Conservation (phyloP, 2,329 filamentous ascomycete genomes). For the Microsporum canis region DNA sequence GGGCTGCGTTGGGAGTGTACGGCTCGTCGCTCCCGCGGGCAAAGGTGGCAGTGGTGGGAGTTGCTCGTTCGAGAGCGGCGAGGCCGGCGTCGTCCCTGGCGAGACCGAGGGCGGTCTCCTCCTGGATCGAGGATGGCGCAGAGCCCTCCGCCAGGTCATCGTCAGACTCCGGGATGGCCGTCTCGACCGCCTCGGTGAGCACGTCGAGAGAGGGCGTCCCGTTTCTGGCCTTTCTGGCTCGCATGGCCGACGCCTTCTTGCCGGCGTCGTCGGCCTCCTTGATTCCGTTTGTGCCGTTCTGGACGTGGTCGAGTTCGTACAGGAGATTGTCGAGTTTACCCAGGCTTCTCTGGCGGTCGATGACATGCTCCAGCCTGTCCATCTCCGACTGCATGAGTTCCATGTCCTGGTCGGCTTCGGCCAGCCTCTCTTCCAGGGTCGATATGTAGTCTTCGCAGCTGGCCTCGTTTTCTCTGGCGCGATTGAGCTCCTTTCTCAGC, state of each 20-base stretch:
- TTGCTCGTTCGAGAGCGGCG: constrained; percentile 26
- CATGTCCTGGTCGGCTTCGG: constrained; percentile 89
- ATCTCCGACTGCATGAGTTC: constrained; percentile 97
- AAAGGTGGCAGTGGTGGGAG: constrained; percentile 11
- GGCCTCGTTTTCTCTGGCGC: constrained; percentile 79
- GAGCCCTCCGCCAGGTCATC: constrained; percentile 29
- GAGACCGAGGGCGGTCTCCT: constrained; percentile 7
- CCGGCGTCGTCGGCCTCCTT: constrained; percentile 18
- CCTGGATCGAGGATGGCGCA: constrained; percentile 13
- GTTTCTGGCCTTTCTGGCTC: constrained; percentile 18
- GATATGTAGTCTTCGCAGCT: constrained; percentile 95
- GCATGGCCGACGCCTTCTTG: constrained; percentile 12
- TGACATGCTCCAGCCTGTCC: constrained; percentile 82
- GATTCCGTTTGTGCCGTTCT: constrained; percentile 41
- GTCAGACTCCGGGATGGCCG: constrained; percentile 36
- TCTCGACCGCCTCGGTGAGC: constrained; percentile 35
- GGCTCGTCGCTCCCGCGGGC: constrained; percentile 22
- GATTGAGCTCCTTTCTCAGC: constrained; percentile 79
- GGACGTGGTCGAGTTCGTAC: constrained; percentile 71
- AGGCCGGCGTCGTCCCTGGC: constrained; percentile 25
- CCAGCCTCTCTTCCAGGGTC: constrained; percentile 85
- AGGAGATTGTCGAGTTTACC: constrained; percentile 89
- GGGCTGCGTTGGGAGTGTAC: constrained; percentile 56
- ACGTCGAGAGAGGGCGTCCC: constrained; percentile 32
- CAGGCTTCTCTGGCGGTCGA: constrained; percentile 87